Conservation (phyloP, 2,329 filamentous ascomycete species). For the Passalora sequoiae region DNA sequence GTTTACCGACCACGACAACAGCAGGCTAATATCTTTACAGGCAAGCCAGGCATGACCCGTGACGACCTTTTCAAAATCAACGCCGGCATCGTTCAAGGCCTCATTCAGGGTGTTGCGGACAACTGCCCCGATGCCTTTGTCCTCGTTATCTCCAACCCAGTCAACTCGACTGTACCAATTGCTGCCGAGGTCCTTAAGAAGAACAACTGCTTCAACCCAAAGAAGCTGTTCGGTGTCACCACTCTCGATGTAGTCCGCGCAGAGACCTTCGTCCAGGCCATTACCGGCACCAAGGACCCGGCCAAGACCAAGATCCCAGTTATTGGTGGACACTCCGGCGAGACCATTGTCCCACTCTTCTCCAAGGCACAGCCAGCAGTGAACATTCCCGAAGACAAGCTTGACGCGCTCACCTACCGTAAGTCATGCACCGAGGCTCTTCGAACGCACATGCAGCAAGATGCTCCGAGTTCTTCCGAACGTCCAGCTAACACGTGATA, state of each 20-base stretch:
- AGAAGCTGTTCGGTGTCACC: conserved; percentile 96
- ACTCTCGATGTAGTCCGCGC: conserved; percentile 97
- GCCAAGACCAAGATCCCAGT: conserved; percentile 82
- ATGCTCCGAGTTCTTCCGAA: conserved; percentile 14
- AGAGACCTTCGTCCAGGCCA: conserved; percentile 89
- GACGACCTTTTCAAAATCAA: conserved; percentile 99
- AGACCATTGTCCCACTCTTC: conserved; percentile 97
- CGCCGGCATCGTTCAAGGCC: conserved; percentile 90
- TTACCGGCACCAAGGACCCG: conserved; percentile 75
- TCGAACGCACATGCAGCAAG: conserved; percentile 30
- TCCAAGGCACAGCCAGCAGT: conserved; percentile 79
- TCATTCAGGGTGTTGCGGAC: conserved; percentile 83
- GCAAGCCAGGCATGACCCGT: conserved; percentile 98
- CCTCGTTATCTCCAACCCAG: conserved; percentile 97
- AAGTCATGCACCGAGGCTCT: not conserved
- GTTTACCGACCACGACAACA: not conserved
- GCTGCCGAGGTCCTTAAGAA: conserved; percentile 94
- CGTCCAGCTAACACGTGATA: conserved; percentile 28
- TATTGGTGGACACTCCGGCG: conserved; percentile 93
- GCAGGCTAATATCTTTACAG: conserved; percentile 45
- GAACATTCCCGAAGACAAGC: conserved; percentile 80
- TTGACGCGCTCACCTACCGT: conserved; percentile 85
- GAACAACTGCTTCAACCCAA: conserved; percentile 86
- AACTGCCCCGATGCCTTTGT: conserved; percentile 88
- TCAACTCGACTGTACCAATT: conserved; percentile 98